Evolutionary conservation across 306 rosid species (phyloP), one percentile per base, ranked within the genome.

Genomic region (Gynostemma pentaphyllum): DNA sequence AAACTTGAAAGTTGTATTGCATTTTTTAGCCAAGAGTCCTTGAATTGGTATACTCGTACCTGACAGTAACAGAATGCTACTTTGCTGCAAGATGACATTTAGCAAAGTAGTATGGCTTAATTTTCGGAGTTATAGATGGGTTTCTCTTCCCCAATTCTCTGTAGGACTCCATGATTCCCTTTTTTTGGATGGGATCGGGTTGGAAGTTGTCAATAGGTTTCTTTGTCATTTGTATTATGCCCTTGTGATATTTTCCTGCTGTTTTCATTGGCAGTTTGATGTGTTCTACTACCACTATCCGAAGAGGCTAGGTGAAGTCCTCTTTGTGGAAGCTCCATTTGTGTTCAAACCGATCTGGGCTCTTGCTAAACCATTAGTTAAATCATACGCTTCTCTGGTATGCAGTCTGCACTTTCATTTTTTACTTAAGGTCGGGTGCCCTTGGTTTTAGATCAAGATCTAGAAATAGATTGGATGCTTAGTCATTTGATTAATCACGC

Each of bases 311-410:
- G 83, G 74, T 49, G 73, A 92, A 82, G 94, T 92, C 46, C 80
- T 92, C 70, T 88, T 88, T 51, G 90, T 92, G 71, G 97, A 81
- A 50, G 90, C 99, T 72, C 95, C 96, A 39, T 72, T 86, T 66
- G 85, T 88, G 69, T 92, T 88, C 80, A 73, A 78, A 80, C 99
- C 99, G 46, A 70, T 92, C 60, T 92, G 99, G 99, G 85, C 64
- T 74, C 74, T 88, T 46, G 75, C 74, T 70, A 92, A 83, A 68
- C 99, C 99, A 27, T 55, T 88, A 75, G 32, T 92, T 64, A 92
- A 86, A 68, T 82, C 94, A 21, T 86, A 92, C 72, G 81, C 90
- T 75, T 88, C 94, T 37, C 59, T 88, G 94, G 99, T 92, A 84
- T 66, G 64, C 51, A 50, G 99, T 92, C 83, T 66, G 64, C 51